Evolutionary conservation across 2,329 filamentous ascomycete species (phyloP).

Genomic region (Aspergillus persii): DNA sequence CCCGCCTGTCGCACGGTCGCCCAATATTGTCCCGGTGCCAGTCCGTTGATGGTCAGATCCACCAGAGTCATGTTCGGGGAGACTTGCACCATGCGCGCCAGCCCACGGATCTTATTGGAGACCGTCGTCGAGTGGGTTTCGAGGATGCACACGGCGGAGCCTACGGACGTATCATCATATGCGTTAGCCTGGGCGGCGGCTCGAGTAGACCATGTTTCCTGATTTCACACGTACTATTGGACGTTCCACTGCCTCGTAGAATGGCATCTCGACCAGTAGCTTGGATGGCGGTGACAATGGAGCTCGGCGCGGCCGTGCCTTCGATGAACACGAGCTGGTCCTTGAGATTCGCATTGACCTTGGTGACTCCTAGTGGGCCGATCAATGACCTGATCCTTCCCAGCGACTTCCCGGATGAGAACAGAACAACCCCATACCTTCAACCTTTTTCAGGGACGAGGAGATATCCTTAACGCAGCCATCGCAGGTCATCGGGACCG

Average conservation of each 20-base stretch:
- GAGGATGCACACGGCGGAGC: conserved; percentile 78
- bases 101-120: conserved; percentile 70
- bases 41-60: conserved; percentile 81
- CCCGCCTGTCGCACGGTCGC: conserved; percentile 84
- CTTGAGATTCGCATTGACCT: conserved; percentile 76
- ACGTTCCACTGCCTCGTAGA: conserved; percentile 78
- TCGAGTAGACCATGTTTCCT: neutral
- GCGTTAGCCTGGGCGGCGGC: neutral
- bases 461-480: conserved; percentile 85
- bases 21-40: conserved; percentile 76
- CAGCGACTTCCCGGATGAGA: neutral
- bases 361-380: conserved; percentile 64
- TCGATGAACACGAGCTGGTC: conserved; percentile 82
- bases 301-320: conserved; percentile 84
- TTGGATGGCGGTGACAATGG: conserved; percentile 86
- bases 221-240: conserved; percentile 62
- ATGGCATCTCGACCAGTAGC: conserved; percentile 91
- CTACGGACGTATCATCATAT: conserved; percentile 15
- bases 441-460: conserved; percentile 70
- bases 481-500: conserved; percentile 90
- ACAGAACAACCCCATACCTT: conserved; percentile 47
- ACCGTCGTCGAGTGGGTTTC: conserved; percentile 71
- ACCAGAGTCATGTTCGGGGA: conserved; percentile 74
- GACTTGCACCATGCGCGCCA: conserved; percentile 93
- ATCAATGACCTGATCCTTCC: neutral